Evolutionary conservation across 1,284 basidiomycete species (phyloP).

Genomic region (Lignosus rhinocerotis): DNA sequence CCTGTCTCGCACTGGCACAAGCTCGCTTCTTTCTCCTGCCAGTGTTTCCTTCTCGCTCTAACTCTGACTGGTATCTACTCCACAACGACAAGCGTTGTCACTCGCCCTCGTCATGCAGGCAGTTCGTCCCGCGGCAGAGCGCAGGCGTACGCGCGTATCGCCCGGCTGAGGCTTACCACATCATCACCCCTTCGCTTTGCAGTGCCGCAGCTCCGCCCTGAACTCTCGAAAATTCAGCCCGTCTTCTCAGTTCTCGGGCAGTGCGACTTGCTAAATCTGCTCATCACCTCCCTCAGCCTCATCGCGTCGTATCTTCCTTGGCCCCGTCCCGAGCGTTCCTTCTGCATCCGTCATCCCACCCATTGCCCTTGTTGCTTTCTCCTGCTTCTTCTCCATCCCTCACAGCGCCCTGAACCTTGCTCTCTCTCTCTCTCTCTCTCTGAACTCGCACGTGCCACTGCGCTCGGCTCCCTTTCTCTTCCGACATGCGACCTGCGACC

Average conservation of each 20-base stretch:
- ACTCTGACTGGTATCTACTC: neutral
- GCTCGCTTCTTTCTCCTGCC: neutral
- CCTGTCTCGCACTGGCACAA: too few relatives aligned
- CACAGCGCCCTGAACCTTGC: too few relatives aligned
- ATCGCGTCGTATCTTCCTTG: neutral
- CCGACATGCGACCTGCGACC: too few relatives aligned
- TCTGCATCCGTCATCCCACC: too few relatives aligned
- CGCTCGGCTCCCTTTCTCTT: too few relatives aligned
- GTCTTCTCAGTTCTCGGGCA: neutral
- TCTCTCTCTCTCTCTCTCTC: too few relatives aligned
- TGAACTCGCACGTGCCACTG: too few relatives aligned
- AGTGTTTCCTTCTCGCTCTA: neutral
- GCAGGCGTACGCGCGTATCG: neutral
- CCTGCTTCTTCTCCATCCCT: too few relatives aligned
- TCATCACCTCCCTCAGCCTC: neutral
- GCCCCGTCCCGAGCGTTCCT: neutral
- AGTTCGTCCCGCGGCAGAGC: neutral
- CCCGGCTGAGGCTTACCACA: neutral
- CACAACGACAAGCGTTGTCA: too few relatives aligned
- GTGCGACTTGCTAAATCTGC: neutral
- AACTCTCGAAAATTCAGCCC: too few relatives aligned
- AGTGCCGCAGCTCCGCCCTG: too few relatives aligned
- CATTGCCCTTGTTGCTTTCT: too few relatives aligned
- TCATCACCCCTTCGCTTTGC: neutral
- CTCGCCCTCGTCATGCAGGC: neutral